Base-by-base conservation (phyloP, 257 asterid species). In the Solanum medicagineum region DNA sequence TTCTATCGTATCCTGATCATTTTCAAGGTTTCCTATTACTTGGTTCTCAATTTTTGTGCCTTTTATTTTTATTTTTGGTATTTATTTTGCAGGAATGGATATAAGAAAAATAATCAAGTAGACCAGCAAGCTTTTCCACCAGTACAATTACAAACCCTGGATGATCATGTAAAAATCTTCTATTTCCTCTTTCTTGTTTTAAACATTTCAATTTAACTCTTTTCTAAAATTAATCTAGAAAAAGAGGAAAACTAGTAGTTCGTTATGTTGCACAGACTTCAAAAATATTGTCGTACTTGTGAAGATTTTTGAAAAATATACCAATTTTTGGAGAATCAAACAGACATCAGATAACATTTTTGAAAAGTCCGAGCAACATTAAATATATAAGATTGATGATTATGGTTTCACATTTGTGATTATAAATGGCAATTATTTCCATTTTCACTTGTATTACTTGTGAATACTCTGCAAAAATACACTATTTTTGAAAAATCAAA, bases 121-220 rank as follows among this genome's bases (percentile, higher is more conserved):
- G 92, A 86, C 24, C 83, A 40, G 10, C 73, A 54, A 70, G 47
- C 92, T 55, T 91, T 81, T 85, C 94, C 95, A 59, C 93, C 92
- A n/a, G 97, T 94, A 45, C 93, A 86, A 81, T 80, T 94, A 88
- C 90, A 81, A 80, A 17, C 62, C n/a, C 65, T 83, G 55, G 90
- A 91, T 10, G 87, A 91, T 85, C 85, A 91, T 29, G 97, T 93
- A 92, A 88, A 88, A 40, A 45, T 65, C 84, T 19, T 57, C 0
- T 57, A 8, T 20, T 8, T 0, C 26, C 65, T 57, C 26, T 20
- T 57, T 42, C 6, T 36, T 29, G 32, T 36, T 57, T 19, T 57
- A 56, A 56, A 56, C 2, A 22, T 19, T 19, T 36, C 40, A 36
- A 36, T 36, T 36, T 36, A 0, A 36, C 42, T 36, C 5, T 36